Evolutionary conservation across 2,329 filamentous ascomycete species (phyloP), one percentile per base, ranked within the genome.

Genomic region (Cryphonectria japonica): DNA sequence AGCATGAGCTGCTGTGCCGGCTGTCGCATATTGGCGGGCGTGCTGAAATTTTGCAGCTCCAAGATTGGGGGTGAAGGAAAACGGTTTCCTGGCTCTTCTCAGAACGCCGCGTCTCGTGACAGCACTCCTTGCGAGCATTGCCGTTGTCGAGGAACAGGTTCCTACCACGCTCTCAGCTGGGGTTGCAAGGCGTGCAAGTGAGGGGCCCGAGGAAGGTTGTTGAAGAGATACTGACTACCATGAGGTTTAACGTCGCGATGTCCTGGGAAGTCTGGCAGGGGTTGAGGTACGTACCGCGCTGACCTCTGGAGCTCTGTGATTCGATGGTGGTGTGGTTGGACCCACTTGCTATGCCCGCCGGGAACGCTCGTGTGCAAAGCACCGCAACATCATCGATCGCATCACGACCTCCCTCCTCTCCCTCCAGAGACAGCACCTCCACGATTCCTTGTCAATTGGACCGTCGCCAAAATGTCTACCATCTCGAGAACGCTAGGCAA

Each of bases 401-500:
- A 75, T 75, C 68, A 72, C 67, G 68, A 70, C 68, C 71, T 69
- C 67, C 66, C 73, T 69, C 70, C 70, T 70, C 71, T 70, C 74
- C 74, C 72, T 73, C 14, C 11, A 52, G 26, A 52, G 19, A 32
- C 43, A 39, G 14, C 3, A 69, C 74, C 29, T 43, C 73, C 70
- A 76, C 76, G 74, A 75, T 73, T 70, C 73, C 70, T 72, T 73
- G 73, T 74, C 78, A 74, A 80, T 80, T 79, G 77, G 76, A 73
- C 77, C 75, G 74, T 80, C 79, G 80, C 81, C 79, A 82, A 81
- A 81, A 99, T 99, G 96, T 98, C 96, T 86, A 97, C 94, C 73
- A 85, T 97, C 78, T 83, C 91, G 76, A 92, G 96, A 83, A 98
- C 95, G 37, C 83, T 98, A 79, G 88, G 91, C 82, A 97, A 98